Conservation (phyloP, 2,329 filamentous ascomycete species). For the Pseudocercospora musae region DNA sequence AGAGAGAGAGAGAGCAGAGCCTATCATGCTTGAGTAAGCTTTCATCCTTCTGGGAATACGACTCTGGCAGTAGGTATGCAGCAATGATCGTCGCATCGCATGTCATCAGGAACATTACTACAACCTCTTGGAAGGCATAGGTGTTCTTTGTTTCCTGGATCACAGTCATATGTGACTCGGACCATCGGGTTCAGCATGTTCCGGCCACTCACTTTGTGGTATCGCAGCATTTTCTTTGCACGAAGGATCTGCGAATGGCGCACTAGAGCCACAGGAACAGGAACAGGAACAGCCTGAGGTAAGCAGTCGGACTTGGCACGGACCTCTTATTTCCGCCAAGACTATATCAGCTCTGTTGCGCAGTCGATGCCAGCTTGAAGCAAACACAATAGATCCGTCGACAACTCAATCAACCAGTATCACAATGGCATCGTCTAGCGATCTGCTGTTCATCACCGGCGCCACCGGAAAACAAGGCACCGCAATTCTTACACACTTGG, state of each 20-base stretch:
- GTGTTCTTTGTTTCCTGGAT: not conserved
- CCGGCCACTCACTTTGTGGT: not conserved
- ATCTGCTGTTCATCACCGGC: conserved; percentile 39
- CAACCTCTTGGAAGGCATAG: not conserved
- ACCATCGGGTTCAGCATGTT: too few relatives aligned
- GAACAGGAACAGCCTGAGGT: not conserved
- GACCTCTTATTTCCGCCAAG: not conserved
- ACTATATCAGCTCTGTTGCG: not conserved
- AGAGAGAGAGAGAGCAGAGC: not conserved
- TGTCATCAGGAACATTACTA: not conserved
- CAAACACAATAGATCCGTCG: not conserved
- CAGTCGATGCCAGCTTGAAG: not conserved
- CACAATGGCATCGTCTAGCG: conserved; percentile 14
- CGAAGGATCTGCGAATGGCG: not conserved
- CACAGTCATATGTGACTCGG: too few relatives aligned
- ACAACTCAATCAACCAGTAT: not conserved
- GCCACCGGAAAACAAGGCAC: conserved; percentile 40
- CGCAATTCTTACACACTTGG: conserved; percentile 36
- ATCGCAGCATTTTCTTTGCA: not conserved
- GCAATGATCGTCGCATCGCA: not conserved
- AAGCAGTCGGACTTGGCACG: not conserved
- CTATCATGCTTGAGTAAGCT: not conserved
- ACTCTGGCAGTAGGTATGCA: too few relatives aligned
- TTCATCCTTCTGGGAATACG: not conserved
- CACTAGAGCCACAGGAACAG: not conserved